phyloP scores from a whole-genome alignment of 768 basidiomycete genomes.

The Imleria badia region DNA sequence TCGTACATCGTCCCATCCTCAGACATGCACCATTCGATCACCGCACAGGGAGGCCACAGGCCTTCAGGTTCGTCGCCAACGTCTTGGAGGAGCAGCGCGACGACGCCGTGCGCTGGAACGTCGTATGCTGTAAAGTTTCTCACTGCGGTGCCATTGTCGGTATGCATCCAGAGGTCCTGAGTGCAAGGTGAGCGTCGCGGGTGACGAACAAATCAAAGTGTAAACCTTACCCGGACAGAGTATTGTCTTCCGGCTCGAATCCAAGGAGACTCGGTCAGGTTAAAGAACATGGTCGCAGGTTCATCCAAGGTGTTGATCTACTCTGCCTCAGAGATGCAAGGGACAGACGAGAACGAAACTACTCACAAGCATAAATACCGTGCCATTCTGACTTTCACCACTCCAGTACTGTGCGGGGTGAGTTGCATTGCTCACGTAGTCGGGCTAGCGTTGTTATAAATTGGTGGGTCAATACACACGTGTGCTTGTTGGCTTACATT shows the following conservation, averaged over 20 bases:
- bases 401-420: slow-evolving; percentile 75
- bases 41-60: slow-evolving; percentile 55
- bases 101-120: slow-evolving; percentile 69
- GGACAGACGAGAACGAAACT: not conserved
- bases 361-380: slow-evolving; percentile 64
- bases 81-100: slow-evolving; percentile 63
- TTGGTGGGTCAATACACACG: not conserved
- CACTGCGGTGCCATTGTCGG: slow-evolving; percentile 63
- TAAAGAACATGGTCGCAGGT: slow-evolving; percentile 59
- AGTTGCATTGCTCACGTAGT: slow-evolving; percentile 39
- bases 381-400: slow-evolving; percentile 62
- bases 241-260: slow-evolving; percentile 67
- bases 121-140: slow-evolving; percentile 52
- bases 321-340: not conserved
- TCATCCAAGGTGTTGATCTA: slow-evolving; percentile 62
- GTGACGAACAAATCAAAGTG: not conserved
- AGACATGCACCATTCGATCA: slow-evolving; percentile 55
- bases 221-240: slow-evolving; percentile 52
- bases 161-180: slow-evolving; percentile 74
- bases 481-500: slow-evolving; percentile 43
- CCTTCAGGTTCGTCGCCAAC: slow-evolving; percentile 66
- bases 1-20: slow-evolving; percentile 52
- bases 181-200: not conserved
- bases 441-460: slow-evolving; percentile 23
- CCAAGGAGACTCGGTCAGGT: slow-evolving; percentile 68